phyloP scores from a whole-genome alignment of 257 asterid species.

The Plectranthus barbatus region DNA sequence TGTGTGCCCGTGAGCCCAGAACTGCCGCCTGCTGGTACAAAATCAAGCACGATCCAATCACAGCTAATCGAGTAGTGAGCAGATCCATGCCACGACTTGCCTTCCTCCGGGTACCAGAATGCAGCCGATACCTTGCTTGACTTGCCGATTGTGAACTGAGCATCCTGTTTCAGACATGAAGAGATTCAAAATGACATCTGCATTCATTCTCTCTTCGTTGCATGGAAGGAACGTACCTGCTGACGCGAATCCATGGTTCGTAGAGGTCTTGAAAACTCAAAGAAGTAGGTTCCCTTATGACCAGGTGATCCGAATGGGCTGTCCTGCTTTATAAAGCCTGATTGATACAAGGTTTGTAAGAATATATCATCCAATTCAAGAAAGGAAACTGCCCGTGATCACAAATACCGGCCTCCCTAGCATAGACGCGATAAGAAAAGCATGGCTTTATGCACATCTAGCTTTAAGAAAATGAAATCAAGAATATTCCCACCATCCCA shows the following conservation, averaged over 20 bases:
- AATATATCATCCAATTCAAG: not conserved
- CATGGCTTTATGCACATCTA: too few species aligned
- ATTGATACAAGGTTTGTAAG: slow-evolving; percentile 14
- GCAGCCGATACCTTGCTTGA: slow-evolving; percentile 45
- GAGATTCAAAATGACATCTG: not conserved
- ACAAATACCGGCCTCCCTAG: not conserved
- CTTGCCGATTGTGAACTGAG: slow-evolving; percentile 50
- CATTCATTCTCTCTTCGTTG: not conserved
- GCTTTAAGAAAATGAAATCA: too few species aligned
- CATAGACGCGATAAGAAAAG: not conserved
- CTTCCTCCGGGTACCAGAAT: slow-evolving; percentile 53
- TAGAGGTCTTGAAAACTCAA: slow-evolving; percentile 57
- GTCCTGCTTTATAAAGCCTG: slow-evolving; percentile 48
- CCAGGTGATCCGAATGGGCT: slow-evolving; percentile 40
- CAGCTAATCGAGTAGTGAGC: slow-evolving; percentile 51
- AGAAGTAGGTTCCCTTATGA: slow-evolving; percentile 46
- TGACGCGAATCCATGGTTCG: slow-evolving; percentile 57
- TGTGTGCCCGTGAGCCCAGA: slow-evolving; percentile 8
- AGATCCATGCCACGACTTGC: slow-evolving; percentile 57
- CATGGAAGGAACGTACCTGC: slow-evolving; percentile 31
- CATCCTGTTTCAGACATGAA: slow-evolving; percentile 31
- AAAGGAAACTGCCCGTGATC: not conserved
- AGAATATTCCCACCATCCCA: too few species aligned
- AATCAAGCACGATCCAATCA: slow-evolving; percentile 48
- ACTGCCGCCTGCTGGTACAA: slow-evolving; percentile 20